Conservation (phyloP, 108 stramenopile genomes). For the Cyclostephanos tholiformis region DNA sequence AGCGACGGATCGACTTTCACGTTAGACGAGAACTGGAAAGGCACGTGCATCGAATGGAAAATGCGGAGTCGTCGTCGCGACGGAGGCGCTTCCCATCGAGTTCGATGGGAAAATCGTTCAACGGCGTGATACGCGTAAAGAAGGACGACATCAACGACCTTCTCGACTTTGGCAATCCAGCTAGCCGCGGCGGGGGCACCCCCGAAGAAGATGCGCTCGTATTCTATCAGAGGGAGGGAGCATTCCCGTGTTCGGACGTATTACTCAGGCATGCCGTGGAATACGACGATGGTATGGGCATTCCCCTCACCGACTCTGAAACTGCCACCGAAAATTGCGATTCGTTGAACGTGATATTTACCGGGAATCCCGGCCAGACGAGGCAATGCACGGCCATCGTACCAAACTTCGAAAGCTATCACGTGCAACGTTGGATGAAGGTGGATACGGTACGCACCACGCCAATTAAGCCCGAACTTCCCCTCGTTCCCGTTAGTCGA, state of each 20-base stretch:
- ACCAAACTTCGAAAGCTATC: slow-evolving; percentile 66
- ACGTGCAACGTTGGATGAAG: slow-evolving; percentile 71
- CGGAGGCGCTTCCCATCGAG: slow-evolving; percentile 29
- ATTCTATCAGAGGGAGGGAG: slow-evolving; percentile 32
- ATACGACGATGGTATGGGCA: slow-evolving; percentile 40
- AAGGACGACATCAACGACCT: slow-evolving; percentile 44
- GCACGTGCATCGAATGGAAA: not conserved
- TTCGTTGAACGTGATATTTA: slow-evolving; percentile 61
- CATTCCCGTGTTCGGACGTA: slow-evolving; percentile 30
- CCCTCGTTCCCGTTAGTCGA: slow-evolving; percentile 52
- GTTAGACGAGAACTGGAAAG: slow-evolving; percentile 28
- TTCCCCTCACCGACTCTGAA: slow-evolving; percentile 36
- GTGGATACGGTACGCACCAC: slow-evolving; percentile 19
- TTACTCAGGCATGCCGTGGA: slow-evolving; percentile 19
- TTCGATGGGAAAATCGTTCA: slow-evolving; percentile 25
- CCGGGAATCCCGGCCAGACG: slow-evolving; percentile 40
- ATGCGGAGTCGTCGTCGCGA: not conserved
- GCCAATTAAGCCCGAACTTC: slow-evolving; percentile 33
- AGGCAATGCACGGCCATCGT: slow-evolving; percentile 62
- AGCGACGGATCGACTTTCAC: slow-evolving; percentile 28
- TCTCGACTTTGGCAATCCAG: slow-evolving; percentile 53
- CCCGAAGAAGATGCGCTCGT: slow-evolving; percentile 46
- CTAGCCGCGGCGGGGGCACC: slow-evolving; percentile 18
- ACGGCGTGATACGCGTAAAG: slow-evolving; percentile 36
- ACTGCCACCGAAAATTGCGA: slow-evolving; percentile 73